Conservation (phyloP, 371 early-diverging fungal genomes). For the Actinomortierella ambigua region DNA sequence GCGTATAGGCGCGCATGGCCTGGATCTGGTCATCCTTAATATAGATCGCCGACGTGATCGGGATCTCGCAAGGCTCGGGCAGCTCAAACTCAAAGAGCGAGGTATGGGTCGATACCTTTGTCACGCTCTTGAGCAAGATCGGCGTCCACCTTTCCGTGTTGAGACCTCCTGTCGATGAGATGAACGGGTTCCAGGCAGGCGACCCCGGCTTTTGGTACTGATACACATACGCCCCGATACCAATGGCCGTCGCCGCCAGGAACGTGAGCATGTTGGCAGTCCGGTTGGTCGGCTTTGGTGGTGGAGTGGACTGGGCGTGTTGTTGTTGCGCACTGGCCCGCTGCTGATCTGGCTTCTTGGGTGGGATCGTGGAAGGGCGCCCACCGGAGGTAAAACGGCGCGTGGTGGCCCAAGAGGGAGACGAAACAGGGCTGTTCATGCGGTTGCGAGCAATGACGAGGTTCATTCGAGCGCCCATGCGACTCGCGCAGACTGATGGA, state of each 20-base stretch:
- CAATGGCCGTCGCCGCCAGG: conserved; percentile 19
- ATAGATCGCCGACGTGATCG: conserved; percentile 36
- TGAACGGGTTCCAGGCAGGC: conserved; percentile 8
- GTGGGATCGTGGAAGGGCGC: no score
- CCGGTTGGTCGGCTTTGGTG: no score
- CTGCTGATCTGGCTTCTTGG: no score
- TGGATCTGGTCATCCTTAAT: conserved; percentile 45
- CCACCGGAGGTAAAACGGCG: no score
- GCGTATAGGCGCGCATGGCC: conserved; percentile 46
- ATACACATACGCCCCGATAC: conserved; percentile 27
- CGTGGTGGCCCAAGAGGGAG: no score
- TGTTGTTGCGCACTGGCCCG: no score
- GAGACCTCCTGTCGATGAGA: conserved; percentile 3
- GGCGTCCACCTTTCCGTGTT: conserved; percentile 40
- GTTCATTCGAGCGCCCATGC: no score
- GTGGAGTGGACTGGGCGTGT: no score
- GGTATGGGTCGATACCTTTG: conserved; percentile 19
- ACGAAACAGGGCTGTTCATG: no score
- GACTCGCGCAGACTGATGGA: no score
- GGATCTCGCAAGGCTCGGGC: conserved; percentile 29
- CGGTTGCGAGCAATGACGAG: no score
- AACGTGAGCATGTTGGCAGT: conserved; percentile 26
- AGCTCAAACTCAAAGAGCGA: conserved; percentile 41
- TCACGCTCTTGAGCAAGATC: conserved; percentile 26
- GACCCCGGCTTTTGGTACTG: conserved; percentile 18